Evolutionary conservation across 1,139 yeast genomes (phyloP).

Genomic region (Candida sojae): DNA sequence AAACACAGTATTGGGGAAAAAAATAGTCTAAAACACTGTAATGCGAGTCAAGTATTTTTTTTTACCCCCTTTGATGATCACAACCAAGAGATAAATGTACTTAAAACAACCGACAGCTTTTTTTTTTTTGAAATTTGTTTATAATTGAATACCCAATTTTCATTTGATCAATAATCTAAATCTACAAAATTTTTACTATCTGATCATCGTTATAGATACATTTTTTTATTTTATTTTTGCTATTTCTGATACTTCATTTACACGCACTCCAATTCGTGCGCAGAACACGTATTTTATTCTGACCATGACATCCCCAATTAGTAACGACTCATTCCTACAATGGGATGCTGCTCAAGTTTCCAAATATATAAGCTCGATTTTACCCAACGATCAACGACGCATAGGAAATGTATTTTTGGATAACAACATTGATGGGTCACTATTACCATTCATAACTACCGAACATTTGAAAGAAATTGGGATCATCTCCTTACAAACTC

Average conservation of each 20-base stretch:
- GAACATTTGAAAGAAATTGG: constrained; percentile 66
- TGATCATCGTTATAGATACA: background rate
- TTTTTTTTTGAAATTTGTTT: background rate
- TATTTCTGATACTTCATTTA: too few relatives aligned
- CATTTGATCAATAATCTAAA: background rate
- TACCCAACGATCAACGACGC: constrained; percentile 20
- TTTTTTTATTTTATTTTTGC: background rate
- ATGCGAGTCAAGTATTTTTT: background rate
- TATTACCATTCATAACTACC: constrained; percentile 58
- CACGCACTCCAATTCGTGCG: background rate
- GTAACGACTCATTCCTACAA: constrained; percentile 40
- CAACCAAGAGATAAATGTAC: background rate
- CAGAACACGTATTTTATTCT: background rate
- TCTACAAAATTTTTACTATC: background rate
- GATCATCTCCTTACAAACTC: constrained; percentile 35
- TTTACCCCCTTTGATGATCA: constrained; percentile 1
- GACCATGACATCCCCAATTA: constrained; percentile 15
- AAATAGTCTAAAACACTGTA: background rate
- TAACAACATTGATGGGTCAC: constrained; percentile 62
- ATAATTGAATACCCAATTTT: background rate
- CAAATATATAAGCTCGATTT: constrained; percentile 28
- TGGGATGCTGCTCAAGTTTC: constrained; percentile 55
- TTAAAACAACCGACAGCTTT: background rate
- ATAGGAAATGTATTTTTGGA: constrained; percentile 42
- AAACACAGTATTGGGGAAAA: background rate